A percentile compares a stretch with the other conserved stretches of the same genome.
These are phyloP conservation scores for Huiozyma naganishii DNA, from an alignment of 805 yeast species.

Conservation along the genomic window DNA sequence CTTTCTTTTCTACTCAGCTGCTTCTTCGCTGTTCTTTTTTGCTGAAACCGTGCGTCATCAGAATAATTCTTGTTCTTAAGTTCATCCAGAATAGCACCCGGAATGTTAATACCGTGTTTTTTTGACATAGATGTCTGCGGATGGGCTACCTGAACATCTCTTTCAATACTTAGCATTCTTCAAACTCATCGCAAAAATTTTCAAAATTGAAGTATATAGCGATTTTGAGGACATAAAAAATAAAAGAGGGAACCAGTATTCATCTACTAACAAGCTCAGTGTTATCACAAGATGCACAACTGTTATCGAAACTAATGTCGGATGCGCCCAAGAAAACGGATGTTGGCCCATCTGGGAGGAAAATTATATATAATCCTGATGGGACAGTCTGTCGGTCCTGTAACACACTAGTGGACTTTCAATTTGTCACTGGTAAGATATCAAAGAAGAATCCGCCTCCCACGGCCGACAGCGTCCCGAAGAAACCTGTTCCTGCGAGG, in stretches of 20 bases:
- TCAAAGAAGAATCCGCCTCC: neutral
- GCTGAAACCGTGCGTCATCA: slow-evolving; percentile 29
- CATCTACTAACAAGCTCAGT: too few relatives aligned
- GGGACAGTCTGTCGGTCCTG: slow-evolving; percentile 96
- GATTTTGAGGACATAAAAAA: neutral
- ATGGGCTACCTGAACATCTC: neutral
- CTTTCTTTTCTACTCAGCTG: slow-evolving; percentile 31
- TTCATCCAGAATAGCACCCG: slow-evolving; percentile 45
- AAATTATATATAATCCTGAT: slow-evolving; percentile 67
- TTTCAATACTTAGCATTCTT: neutral
- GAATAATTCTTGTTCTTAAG: slow-evolving; percentile 36
- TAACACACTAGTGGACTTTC: slow-evolving; percentile 71
- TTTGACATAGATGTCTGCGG: slow-evolving; percentile 4
- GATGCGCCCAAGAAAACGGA: slow-evolving; percentile 26
- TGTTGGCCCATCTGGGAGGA: slow-evolving; percentile 50
- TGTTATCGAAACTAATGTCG: too few relatives aligned
- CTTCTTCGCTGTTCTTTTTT: slow-evolving; percentile 22
- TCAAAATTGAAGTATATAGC: neutral
- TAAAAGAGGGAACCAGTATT: neutral
- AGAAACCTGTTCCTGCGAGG: neutral
- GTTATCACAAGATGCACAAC: too few relatives aligned
- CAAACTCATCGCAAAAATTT: slow-evolving; percentile 4
- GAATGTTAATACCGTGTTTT: slow-evolving; percentile 42
- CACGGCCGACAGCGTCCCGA: neutral
- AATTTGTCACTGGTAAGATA: slow-evolving; percentile 38